phyloP scores from a whole-genome alignment of 1,139 yeast species.

The Arxiozyma heterogenica region DNA sequence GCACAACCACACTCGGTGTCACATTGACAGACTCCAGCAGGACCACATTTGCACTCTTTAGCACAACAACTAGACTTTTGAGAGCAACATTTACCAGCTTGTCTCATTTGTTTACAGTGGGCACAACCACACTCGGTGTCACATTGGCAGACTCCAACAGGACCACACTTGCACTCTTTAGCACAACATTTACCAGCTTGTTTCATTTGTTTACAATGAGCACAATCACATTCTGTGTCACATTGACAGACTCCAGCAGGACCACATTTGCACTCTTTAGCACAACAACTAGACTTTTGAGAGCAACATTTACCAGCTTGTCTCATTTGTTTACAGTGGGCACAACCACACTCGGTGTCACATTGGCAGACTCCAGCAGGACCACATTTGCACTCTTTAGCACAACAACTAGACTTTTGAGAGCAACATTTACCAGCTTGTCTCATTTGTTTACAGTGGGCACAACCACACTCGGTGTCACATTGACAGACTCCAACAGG shows the following conservation, averaged over 20 bases:
- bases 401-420: background rate
- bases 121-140: too few species aligned
- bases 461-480: too few species aligned
- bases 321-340: background rate
- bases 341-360: background rate
- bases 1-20: background rate
- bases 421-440: background rate
- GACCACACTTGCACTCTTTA: background rate
- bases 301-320: background rate
- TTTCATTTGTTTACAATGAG: background rate
- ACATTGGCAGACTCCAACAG: too few species aligned
- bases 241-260: too few species aligned
- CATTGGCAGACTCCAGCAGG: background rate
- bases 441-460: too few species aligned
- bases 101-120: too few species aligned
- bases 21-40: background rate
- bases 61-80: background rate
- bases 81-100: background rate
- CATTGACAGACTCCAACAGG: background rate
- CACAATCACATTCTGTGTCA: background rate
- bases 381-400: background rate
- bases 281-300: background rate
- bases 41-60: background rate
- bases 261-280: slow-evolving; percentile 1
- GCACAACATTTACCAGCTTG: too few species aligned